Percentiles rank a stretch among this genome's conserved stretches.
phyloP scores from a whole-genome alignment of 768 basidiomycete species.

The Boletus rubescentipes region DNA sequence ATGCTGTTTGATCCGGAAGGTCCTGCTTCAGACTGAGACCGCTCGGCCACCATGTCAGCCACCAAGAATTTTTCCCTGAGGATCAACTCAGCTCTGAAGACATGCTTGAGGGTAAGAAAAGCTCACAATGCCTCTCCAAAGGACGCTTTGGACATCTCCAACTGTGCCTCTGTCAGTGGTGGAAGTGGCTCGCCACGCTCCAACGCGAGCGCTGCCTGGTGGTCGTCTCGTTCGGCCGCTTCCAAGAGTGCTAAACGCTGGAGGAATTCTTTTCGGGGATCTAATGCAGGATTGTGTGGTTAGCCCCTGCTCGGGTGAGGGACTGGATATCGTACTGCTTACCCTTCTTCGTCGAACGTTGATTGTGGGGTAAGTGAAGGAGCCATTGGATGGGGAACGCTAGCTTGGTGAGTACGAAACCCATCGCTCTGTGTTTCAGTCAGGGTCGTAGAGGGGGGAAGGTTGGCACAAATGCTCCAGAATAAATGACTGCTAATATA shows the following conservation, averaged over 20 bases:
- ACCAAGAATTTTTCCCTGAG: conserved; percentile 15
- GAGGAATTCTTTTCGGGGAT: conserved; percentile 1
- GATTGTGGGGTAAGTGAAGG: not conserved
- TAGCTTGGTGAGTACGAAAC: conserved; percentile 8
- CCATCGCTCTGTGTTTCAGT: not conserved
- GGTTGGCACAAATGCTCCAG: too few relatives aligned
- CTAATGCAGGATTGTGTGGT: conserved; percentile 7
- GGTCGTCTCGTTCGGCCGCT: conserved; percentile 15
- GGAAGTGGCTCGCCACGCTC: conserved; percentile 28
- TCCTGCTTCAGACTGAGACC: not conserved
- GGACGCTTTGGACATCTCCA: conserved; percentile 13
- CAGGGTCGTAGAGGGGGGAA: not conserved
- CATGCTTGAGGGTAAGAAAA: not conserved
- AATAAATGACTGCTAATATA: not conserved
- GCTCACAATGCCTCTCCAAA: conserved; percentile 18
- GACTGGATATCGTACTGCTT: not conserved
- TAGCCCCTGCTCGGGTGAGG: not conserved
- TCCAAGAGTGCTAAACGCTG: conserved; percentile 13
- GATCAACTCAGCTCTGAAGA: not conserved
- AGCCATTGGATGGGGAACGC: not conserved
- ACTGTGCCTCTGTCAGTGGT: conserved; percentile 20
- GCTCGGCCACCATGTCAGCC: not conserved
- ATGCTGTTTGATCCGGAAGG: not conserved
- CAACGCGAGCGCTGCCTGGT: conserved; percentile 31
- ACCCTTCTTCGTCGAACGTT: not conserved